Conservation (phyloP, 164 flowering plant species). For the Akebia trifoliata region DNA sequence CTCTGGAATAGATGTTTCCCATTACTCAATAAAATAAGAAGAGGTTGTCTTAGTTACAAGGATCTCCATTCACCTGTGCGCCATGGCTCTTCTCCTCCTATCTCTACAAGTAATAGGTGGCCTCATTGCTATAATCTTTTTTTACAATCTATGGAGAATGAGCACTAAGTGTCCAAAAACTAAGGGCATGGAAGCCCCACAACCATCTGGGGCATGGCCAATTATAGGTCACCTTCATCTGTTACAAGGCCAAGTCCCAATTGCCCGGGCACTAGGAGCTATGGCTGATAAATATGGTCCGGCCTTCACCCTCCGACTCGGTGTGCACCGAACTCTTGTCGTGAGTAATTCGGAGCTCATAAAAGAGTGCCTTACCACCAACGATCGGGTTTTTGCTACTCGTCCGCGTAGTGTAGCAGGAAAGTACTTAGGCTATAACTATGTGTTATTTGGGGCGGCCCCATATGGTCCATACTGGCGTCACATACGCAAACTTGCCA, state of each 20-base stretch:
- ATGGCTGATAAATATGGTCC: conserved; percentile 41
- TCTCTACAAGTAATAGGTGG: too few relatives aligned
- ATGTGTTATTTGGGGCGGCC: conserved; percentile 33
- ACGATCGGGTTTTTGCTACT: conserved; percentile 23
- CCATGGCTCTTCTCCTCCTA: too few relatives aligned
- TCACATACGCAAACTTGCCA: conserved; percentile 33
- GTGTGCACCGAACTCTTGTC: conserved; percentile 21
- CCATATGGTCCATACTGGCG: conserved; percentile 52
- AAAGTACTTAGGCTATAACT: conserved; percentile 25
- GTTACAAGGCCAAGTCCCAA: conserved; percentile 8
- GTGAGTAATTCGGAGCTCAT: conserved; percentile 33
- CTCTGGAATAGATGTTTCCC: too few relatives aligned
- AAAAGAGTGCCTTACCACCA: conserved; percentile 37
- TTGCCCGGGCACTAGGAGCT: conserved; percentile 15
- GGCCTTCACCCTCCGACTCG: conserved; percentile 31
- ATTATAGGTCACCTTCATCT: conserved; percentile 37
- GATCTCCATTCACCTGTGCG: too few relatives aligned
- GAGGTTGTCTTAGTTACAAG: too few relatives aligned
- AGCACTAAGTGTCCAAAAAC: too few relatives aligned
- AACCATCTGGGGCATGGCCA: conserved; percentile 29
- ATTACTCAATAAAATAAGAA: too few relatives aligned
- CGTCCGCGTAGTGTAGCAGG: conserved; percentile 20
- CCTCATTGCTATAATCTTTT: too few relatives aligned
- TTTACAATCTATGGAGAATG: too few relatives aligned
- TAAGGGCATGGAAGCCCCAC: too few relatives aligned